Conservation (phyloP, 495 filamentous ascomycete species). For the Apodospora peruviana region DNA sequence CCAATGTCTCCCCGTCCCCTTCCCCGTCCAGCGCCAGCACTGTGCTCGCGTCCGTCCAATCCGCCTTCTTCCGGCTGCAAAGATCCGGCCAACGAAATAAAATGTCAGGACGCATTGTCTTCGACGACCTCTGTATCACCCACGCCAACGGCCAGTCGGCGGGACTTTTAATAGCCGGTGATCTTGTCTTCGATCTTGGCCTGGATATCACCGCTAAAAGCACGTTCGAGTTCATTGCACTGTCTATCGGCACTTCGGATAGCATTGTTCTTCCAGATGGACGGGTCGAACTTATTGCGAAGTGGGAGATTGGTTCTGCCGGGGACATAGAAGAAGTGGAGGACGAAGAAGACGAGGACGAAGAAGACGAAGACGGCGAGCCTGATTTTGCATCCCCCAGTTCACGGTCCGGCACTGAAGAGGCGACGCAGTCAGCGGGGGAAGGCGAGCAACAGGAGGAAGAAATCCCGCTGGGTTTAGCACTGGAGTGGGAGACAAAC, state of each 20-base stretch:
- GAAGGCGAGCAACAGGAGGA: too few relatives aligned
- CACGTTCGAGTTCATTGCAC: background rate
- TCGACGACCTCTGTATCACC: background rate
- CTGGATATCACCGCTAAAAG: background rate
- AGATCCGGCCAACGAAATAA: background rate
- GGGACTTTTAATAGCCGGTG: background rate
- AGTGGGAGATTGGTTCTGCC: background rate
- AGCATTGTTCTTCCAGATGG: background rate
- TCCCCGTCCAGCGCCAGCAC: background rate
- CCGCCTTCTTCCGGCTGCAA: background rate
- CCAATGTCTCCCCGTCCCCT: background rate
- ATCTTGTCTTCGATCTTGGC: background rate
- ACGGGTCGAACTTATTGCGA: background rate
- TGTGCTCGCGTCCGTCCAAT: background rate
- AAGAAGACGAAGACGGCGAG: background rate
- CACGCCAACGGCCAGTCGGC: background rate
- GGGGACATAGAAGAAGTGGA: background rate
- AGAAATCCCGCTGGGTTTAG: background rate
- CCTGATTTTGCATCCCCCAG: background rate
- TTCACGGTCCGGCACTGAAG: too few relatives aligned
- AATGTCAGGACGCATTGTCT: background rate
- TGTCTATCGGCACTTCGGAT: background rate
- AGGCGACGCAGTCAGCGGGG: too few relatives aligned
- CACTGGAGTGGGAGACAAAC: background rate
- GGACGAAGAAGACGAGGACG: background rate